Evolutionary conservation across 164 flowering plant species (phyloP).

Genomic region (Echeveria elegans): DNA sequence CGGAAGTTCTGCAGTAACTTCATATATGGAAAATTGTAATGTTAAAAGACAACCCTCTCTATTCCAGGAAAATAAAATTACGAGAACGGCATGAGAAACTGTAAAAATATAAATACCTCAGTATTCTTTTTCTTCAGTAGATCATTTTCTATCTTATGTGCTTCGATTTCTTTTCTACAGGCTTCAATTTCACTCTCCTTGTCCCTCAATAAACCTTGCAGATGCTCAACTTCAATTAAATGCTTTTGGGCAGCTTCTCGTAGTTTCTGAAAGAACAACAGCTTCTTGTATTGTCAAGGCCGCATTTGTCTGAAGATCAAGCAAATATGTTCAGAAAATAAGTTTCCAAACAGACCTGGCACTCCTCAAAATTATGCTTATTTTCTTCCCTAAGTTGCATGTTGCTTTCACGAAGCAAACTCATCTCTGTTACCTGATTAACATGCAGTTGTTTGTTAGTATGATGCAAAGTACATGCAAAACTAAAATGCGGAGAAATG

Average conservation of each 20-base stretch:
- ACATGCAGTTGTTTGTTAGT: not conserved
- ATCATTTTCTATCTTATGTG: constrained; percentile 35
- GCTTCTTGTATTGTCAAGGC: not conserved
- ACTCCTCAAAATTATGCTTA: constrained; percentile 83
- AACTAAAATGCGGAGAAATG: not conserved
- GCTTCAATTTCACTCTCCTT: constrained; percentile 51
- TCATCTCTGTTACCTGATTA: constrained; percentile 66
- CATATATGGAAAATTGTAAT: constrained; percentile 12
- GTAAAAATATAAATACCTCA: constrained; percentile 42
- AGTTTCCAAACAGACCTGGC: constrained; percentile 48
- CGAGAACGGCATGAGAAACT: not conserved
- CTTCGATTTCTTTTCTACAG: constrained; percentile 45
- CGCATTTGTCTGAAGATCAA: not conserved
- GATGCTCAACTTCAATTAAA: constrained; percentile 31
- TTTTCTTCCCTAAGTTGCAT: constrained; percentile 89
- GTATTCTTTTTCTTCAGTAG: constrained; percentile 39
- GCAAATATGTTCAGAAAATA: not conserved
- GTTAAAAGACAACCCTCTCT: not conserved
- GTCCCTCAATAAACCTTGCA: constrained; percentile 34
- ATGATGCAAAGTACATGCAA: not conserved
- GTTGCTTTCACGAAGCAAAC: constrained; percentile 92
- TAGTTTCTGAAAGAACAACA: constrained; percentile 38
- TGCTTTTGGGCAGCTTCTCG: constrained; percentile 54
- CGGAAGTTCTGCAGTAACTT: constrained; percentile 51
- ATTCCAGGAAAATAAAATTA: not conserved